Evolutionary conservation across 208 protist species (phyloP).

Genomic region (Leishmania major): DNA sequence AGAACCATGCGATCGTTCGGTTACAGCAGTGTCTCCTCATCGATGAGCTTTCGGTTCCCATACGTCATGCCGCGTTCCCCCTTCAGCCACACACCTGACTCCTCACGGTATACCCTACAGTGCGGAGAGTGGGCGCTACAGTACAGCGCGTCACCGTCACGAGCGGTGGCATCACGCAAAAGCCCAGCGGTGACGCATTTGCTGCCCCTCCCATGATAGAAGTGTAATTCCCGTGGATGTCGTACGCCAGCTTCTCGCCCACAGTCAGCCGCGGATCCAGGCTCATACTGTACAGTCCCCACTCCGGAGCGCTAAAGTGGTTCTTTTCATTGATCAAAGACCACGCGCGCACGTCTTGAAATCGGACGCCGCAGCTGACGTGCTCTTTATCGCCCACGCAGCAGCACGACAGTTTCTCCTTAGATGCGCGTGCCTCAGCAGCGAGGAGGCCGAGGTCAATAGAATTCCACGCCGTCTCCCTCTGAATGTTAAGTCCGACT

Average conservation of each 20-base stretch:
- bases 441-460: constrained; percentile 14
- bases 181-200: constrained; percentile 50
- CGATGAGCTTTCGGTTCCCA: constrained; percentile 54
- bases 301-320: constrained; percentile 46
- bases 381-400: constrained; percentile 44
- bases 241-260: constrained; percentile 69
- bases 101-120: constrained; percentile 49
- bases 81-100: constrained; percentile 38
- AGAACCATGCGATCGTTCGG: constrained; percentile 71
- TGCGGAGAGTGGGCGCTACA: constrained; percentile 71
- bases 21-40: constrained; percentile 39
- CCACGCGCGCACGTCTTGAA: constrained; percentile 67
- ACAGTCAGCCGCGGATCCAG: constrained; percentile 60
- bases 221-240: constrained; percentile 36
- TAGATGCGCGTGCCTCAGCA: background rate
- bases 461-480: constrained; percentile 15
- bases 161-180: constrained; percentile 49
- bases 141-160: constrained; percentile 25
- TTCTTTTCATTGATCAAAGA: constrained; percentile 52
- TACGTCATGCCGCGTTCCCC: constrained; percentile 72
- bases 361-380: constrained; percentile 29
- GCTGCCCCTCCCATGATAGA: constrained; percentile 54
- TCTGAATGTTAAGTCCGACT: constrained; percentile 44
- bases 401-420: constrained; percentile 4
- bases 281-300: constrained; percentile 61